Evolutionary conservation across 371 early-diverging fungal species (phyloP), one percentile per base, ranked within the genome.

Genomic region (Chytridium lagenaria): DNA sequence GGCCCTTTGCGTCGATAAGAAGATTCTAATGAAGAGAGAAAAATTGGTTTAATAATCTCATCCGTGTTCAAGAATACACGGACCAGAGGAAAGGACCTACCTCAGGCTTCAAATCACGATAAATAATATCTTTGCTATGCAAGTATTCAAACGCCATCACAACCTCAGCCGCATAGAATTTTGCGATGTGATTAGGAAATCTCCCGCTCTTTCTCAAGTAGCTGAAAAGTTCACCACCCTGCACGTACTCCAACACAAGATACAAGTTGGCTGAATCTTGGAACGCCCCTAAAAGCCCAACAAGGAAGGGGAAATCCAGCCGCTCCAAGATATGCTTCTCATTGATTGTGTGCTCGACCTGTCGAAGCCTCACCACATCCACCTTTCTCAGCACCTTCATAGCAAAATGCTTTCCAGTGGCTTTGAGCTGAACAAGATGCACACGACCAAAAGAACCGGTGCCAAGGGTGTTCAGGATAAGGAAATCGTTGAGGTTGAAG

Each of bases 381-480:
- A 90, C 77, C 81, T 97, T 98, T 67, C 92, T 89, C 67, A 99
- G 85, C 1, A 96, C 95, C 81, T 99, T 99, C 86, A 98, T 92
- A 0, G 99, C 99, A 79, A 91, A 95, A 84, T 89, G 93, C 57
- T 91, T 87, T 26, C 85, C 87, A 65, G 91, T 93, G 66, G 84
- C 82, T 28, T 71, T 74, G 38, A 87, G 85, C 71, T 88, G 91
- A 30, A 92, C 94, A 31, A 99, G 86, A 83, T 94, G 95, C 52
- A 99, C 99, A 34, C 97, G 91, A 30, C 99, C 99, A 87, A 99
- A 99, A n/a, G 98, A 95, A 1, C 99, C 99, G 0, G 97, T 95
- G 5, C 99, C 99, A 30, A 99, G 72, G 22, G 83, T 83, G 51
- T 71, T 72, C 19, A 63, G 52, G 65, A 83, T 74, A 1, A 44